Base-by-base conservation (phyloP, 2,329 filamentous ascomycete genomes). In the Fusarium domesticum region DNA sequence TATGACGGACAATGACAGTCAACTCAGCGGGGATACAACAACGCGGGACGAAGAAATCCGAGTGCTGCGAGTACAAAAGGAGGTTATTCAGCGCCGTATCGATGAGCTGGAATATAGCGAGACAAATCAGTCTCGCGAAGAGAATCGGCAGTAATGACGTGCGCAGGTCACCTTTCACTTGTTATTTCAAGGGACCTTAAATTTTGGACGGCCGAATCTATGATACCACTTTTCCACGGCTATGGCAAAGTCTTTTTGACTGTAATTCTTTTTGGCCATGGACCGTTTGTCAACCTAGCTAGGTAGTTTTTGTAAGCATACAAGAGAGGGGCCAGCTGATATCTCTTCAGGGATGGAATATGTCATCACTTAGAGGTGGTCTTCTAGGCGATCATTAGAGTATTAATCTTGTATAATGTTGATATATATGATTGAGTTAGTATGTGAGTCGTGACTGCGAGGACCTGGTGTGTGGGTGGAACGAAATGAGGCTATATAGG, bases 11-110 rank as follows among this genome's bases (percentile, higher is more conserved):
- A 50, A 51, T 33, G 57, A 59, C 6, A 47, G 48, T 20, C 54
- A 47, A 17, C 37, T 59, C 18, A 59, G 44, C 18, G 59, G 47
- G 18, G 53, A 52, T 34, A 52, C 42, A 23, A 41, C 51, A 11
- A 52, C 46, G 10, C 48, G 59, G n/a, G 61, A 56, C 5, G 60
- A 64, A 6, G 62, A 68, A 39, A 66, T 67, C 8, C 53, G 53
- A 39, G 58, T 47, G 5, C 52, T 69, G 15, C 57, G 58, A 16
- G 61, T 59, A n/a, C 65, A 68, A 20, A 67, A 68, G 39, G 63
- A 57, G 10, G 58, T 56, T 12, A 67, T 69, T 18, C 62, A 67
- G 43, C 62, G 61, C 15, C 65, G 66, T 14, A 60, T 68, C 15
- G 60, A 67, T 33, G 59, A 68, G 52, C 43, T 69, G 39, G 60